These are phyloP conservation scores for Inga oerstediana DNA, from an alignment of 306 rosid species.

Conservation along the genomic window DNA sequence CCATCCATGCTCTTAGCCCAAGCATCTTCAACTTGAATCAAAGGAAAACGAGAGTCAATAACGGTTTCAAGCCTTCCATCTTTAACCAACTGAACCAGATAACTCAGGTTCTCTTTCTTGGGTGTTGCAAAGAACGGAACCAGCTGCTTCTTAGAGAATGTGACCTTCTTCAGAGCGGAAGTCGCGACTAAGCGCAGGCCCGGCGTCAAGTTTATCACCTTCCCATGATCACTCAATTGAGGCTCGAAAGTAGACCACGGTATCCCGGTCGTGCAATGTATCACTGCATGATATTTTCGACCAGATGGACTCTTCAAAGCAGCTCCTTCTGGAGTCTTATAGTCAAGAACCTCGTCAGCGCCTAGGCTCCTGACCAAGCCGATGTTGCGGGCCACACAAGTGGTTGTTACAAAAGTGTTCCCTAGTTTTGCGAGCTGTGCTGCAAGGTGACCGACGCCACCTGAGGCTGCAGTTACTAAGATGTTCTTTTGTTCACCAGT, in stretches of 20 bases:
- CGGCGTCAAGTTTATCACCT: constrained; percentile 62
- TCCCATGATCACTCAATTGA: constrained; percentile 50
- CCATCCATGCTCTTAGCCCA: constrained; percentile 78
- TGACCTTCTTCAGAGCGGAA: constrained; percentile 47
- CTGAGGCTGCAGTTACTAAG: constrained; percentile 61
- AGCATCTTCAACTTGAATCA: constrained; percentile 72
- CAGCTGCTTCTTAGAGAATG: constrained; percentile 65
- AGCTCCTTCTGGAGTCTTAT: constrained; percentile 60
- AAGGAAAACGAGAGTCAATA: constrained; percentile 54
- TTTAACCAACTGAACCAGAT: constrained; percentile 50
- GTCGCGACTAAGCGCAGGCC: constrained; percentile 16
- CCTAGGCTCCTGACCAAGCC: constrained; percentile 61
- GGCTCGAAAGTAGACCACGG: constrained; percentile 68
- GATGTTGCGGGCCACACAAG: constrained; percentile 69
- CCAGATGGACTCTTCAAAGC: constrained; percentile 68
- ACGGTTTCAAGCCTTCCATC: constrained; percentile 62
- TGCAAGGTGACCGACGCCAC: constrained; percentile 62
- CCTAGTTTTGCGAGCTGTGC: constrained; percentile 74
- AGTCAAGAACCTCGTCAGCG: constrained; percentile 79
- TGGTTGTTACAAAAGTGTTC: constrained; percentile 64
- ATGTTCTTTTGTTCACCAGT: constrained; percentile 52
- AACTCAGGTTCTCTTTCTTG: constrained; percentile 52
- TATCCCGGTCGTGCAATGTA: constrained; percentile 54
- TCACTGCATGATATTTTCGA: constrained; percentile 59
- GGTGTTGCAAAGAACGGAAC: constrained; percentile 37